These are phyloP conservation scores for Penicillium tannophilum DNA, from an alignment of 495 filamentous ascomycete genomes.

Conservation along the genomic window DNA sequence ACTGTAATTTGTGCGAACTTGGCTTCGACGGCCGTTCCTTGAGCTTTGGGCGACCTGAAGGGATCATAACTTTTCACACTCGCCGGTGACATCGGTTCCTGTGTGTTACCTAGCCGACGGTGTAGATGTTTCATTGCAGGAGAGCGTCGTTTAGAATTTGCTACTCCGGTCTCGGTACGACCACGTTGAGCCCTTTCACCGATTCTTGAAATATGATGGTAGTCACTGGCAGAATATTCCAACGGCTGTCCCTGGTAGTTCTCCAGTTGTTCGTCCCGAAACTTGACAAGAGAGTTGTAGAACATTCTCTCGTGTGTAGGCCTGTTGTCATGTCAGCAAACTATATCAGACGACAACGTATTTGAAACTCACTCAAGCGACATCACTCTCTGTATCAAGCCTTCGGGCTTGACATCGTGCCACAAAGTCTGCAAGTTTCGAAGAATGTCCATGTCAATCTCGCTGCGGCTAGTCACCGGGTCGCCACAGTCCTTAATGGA, in stretches of 20 bases:
- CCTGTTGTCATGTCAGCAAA: slow-evolving; percentile 41
- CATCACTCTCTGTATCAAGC: slow-evolving; percentile 65
- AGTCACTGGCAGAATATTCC: slow-evolving; percentile 81
- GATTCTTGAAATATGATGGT: slow-evolving; percentile 69
- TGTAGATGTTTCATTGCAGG: slow-evolving; percentile 65
- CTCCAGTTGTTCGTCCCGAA: slow-evolving; percentile 79
- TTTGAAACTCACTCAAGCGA: slow-evolving; percentile 63
- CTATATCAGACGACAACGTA: background rate
- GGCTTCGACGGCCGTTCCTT: slow-evolving; percentile 36
- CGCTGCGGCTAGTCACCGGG: slow-evolving; percentile 49
- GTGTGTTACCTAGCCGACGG: slow-evolving; percentile 43
- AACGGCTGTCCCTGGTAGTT: slow-evolving; percentile 75
- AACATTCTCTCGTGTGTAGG: slow-evolving; percentile 88
- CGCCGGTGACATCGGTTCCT: slow-evolving; percentile 47
- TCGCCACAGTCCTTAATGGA: slow-evolving; percentile 55
- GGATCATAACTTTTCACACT: slow-evolving; percentile 77
- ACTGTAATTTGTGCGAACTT: slow-evolving; percentile 66
- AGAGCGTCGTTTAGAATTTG: slow-evolving; percentile 59
- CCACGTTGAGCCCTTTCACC: slow-evolving; percentile 21
- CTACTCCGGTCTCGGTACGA: slow-evolving; percentile 22
- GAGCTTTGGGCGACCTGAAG: slow-evolving; percentile 67
- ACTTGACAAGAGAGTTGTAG: slow-evolving; percentile 79
- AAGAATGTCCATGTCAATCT: slow-evolving; percentile 77
- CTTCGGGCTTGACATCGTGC: slow-evolving; percentile 76
- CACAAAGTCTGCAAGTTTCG: slow-evolving; percentile 84